Evolutionary conservation across 2,329 filamentous ascomycete genomes (phyloP).

Genomic region (Microdochium bolleyi): DNA sequence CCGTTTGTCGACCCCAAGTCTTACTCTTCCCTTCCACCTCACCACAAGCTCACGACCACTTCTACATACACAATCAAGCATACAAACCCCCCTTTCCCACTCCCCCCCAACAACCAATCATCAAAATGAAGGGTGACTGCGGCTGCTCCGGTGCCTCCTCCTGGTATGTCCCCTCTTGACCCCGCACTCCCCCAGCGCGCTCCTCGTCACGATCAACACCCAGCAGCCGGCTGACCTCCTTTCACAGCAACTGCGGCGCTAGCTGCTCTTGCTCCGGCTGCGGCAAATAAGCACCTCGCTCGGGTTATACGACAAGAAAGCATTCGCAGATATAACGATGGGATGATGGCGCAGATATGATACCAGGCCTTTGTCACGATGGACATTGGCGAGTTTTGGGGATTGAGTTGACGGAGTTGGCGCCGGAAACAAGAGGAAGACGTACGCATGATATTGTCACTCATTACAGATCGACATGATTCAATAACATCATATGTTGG

Average conservation of each 20-base stretch:
- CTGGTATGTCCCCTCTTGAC: neutral
- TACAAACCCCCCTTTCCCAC: conserved; percentile 1
- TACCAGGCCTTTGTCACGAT: neutral
- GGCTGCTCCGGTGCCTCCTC: conserved; percentile 12
- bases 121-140: conserved; percentile 14
- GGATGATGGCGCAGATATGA: neutral
- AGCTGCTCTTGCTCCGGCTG: conserved; percentile 8
- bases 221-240: no score
- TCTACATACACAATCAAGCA: neutral
- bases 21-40: neutral
- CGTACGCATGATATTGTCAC: no score
- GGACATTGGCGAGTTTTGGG: neutral
- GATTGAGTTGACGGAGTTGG: neutral
- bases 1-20: neutral
- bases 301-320: neutral
- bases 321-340: neutral
- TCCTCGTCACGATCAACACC: no score
- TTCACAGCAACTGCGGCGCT: conserved; percentile 9
- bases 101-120: conserved; percentile 5
- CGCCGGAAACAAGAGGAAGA: neutral
- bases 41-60: neutral
- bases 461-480: no score
- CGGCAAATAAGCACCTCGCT: neutral
- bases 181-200: no score
- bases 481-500: no score